Base-by-base conservation (phyloP, 163 green algal species). In the Prototheca cutis region DNA sequence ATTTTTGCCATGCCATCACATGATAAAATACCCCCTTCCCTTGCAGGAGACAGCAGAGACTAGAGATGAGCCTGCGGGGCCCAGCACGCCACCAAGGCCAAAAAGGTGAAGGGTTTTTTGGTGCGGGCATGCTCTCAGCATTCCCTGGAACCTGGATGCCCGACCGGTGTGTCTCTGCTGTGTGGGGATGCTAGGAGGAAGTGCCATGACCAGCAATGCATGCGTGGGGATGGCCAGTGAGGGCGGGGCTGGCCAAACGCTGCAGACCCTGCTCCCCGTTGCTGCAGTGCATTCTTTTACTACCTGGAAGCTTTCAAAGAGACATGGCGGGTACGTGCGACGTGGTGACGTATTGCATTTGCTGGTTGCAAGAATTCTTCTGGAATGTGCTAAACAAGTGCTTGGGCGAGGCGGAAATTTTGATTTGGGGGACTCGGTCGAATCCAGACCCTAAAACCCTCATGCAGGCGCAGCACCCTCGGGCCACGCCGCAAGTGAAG, bases 291-390 rank as follows among this genome's bases (percentile, higher is more conserved):
- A 21, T 61, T 61, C 4, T 51, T 61, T 29, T 61, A 48, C 54
- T 61, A 51, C 33, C 33, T 61, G 23, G 54, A 49, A 23, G 54
- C 36, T 19, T 61, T 61, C 54, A 61, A 61, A n/a, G 54, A 34
- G 3, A 4, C 31, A 8, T 51, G 54, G 34, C 30, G 34, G 32
- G 42, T 51, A 45, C 36, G 36, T 13, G n/a, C 13, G 36, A 21
- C 13, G 36, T 13, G 8, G 36, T 45, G 8, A 45, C 13, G 8
- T 45, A 21, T 45, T 21, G 13, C 10, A 45, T 8, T 21, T 45
- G 36, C 13, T 45, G 36, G 36, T 45, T 45, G 36, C 10, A 45
- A 13, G 36, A n/a, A n/a, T n/a, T n/a, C n/a, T n/a, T n/a, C n/a
- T n/a, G n/a, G n/a, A n/a, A n/a, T n/a, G n/a, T n/a, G n/a, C n/a